Base-by-base conservation (phyloP, 83 land plant genomes). In the Larix sibirica region DNA sequence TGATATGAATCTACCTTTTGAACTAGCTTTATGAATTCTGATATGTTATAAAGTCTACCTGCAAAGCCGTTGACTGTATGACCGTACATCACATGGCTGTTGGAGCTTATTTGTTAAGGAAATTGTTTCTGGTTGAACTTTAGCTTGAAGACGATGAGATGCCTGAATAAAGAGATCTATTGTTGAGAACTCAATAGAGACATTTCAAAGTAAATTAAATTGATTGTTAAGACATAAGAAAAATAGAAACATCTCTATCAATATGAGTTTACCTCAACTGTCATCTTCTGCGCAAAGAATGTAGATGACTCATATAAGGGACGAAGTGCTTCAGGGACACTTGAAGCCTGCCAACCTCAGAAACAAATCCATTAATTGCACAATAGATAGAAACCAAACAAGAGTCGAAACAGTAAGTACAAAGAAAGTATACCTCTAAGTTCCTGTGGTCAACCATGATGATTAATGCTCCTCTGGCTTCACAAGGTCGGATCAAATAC, bases 251-350 rank as follows among this genome's bases (percentile, higher is more conserved):
- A 6, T 28, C 33, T 6, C 36, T 24, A 31, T 23, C 61, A 28
- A 77, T 14, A 60, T 54, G 64, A 16, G 7, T 18, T 77, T 62
- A 87, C 89, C 87, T 87, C 83, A 60, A 81, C 20, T 23, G 87
- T 84, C 77, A 84, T 67, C 71, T 75, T 84, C 83, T 87, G 89
- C 7, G 83, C 81, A 28, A 87, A 87, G 31, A 84, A 76, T 36
- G 83, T 63, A 3, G 89, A 81, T 17, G 89, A 87, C 68, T 87
- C 89, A 44, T 87, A 84, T 47, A 87, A 61, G 23, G 89, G 89
- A 16, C 83, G 79, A 10, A 87, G 68, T 20, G 84, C 80, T 62
- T 87, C 86, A 33, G 85, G 87, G 40, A 87, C 87, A 23, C 58
- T 84, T 74, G 84, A 82, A 23, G 89, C 80, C 89, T 87, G 81